These are phyloP conservation scores for Trichoderma harzianum DNA, from an alignment of 2,329 filamentous ascomycete species.

Conservation along the genomic window DNA sequence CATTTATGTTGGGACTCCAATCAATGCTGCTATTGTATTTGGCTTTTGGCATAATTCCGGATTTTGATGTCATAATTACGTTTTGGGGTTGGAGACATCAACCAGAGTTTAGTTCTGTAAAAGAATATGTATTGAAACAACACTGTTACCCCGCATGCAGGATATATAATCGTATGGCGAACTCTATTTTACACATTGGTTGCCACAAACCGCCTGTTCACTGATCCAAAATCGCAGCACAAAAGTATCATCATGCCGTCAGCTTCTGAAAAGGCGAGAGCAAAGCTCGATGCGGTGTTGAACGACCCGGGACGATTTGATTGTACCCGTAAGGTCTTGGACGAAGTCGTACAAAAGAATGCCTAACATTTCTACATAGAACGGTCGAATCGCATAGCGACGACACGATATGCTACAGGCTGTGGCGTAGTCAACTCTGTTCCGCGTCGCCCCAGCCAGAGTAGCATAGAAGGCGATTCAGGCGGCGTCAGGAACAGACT, in stretches of 20 bases:
- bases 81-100: not conserved
- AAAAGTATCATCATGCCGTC: constrained; percentile 4
- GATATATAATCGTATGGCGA: not conserved
- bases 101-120: not conserved
- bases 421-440: constrained; percentile 9
- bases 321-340: constrained; percentile 1
- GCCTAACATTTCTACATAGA: constrained; percentile 3
- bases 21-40: not conserved
- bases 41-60: not conserved
- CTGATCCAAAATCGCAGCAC: not conserved
- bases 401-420: constrained; percentile 9
- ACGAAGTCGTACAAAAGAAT: not conserved
- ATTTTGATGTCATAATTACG: constrained; percentile 12
- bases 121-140: not conserved
- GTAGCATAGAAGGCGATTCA: not conserved
- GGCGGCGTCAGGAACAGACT: not conserved
- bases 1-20: not conserved
- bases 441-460: constrained; percentile 4
- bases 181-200: not conserved
- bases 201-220: not conserved
- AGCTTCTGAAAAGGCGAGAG: constrained; percentile 1
- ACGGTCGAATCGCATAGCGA: constrained; percentile 10
- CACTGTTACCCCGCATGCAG: constrained; percentile 1
- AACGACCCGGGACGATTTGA: constrained; percentile 11
- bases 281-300: constrained; percentile 11